Conservation (phyloP, 2,329 filamentous ascomycete species). For the Fusarium sp. region DNA sequence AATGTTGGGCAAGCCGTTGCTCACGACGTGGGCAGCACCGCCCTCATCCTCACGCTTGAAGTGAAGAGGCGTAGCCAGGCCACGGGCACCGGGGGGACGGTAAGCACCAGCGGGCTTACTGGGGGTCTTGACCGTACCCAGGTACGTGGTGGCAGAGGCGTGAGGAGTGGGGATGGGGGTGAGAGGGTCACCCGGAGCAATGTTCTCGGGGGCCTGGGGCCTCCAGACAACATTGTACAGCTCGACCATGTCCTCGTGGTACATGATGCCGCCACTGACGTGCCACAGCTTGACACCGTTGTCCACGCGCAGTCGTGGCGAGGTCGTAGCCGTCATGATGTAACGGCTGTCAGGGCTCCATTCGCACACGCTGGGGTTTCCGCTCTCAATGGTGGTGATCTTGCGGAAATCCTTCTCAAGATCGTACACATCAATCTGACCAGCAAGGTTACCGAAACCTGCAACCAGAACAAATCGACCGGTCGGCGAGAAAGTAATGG, state of each 20-base stretch:
- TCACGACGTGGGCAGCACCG: slow-evolving; percentile 84
- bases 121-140: slow-evolving; percentile 90
- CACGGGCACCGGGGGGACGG: slow-evolving; percentile 91
- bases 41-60: slow-evolving; percentile 99
- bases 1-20: slow-evolving; percentile 80
- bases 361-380: slow-evolving; percentile 94
- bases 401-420: slow-evolving; percentile 94
- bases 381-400: slow-evolving; percentile 92
- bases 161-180: slow-evolving; percentile 82
- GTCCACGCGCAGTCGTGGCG: slow-evolving; percentile 93
- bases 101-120: slow-evolving; percentile 98
- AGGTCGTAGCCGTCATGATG: slow-evolving; percentile 97
- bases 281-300: slow-evolving; percentile 98
- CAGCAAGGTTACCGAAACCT: slow-evolving; percentile 96
- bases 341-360: slow-evolving; percentile 98
- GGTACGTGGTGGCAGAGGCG: slow-evolving; percentile 82
- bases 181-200: slow-evolving; percentile 77
- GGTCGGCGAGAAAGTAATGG: slow-evolving; percentile 92
- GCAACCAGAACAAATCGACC: slow-evolving; percentile 94
- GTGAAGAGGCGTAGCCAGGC: slow-evolving; percentile 86
- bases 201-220: slow-evolving; percentile 73
- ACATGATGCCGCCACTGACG: slow-evolving; percentile 88
- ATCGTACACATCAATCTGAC: slow-evolving; percentile 98
- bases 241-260: slow-evolving; percentile 94
- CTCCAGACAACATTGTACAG: slow-evolving; percentile 93